Evolutionary conservation across 306 rosid species (phyloP), one percentile per base, ranked within the genome.

Genomic region (Sphenostylis stenocarpa): DNA sequence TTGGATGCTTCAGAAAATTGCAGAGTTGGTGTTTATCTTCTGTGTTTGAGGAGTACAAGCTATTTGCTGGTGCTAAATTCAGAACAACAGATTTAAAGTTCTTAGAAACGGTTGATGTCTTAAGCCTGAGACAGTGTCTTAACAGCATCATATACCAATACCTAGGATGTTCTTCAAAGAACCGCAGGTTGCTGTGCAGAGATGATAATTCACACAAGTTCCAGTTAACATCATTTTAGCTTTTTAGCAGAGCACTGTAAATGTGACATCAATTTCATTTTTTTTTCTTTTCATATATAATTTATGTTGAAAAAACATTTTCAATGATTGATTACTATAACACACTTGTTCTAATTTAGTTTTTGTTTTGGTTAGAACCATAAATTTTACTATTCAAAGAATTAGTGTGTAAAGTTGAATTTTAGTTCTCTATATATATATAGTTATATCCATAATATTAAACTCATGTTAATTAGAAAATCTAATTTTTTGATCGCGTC

Each of bases 21-120:
- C 96, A 90, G 96, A 87, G 84, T 66, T 90, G 96, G 97, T 90
- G 97, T 41, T 63, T 87, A 87, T 23, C 87, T 7, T 88, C 89
- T 24, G 93, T 84, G 86, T 78, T 81, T 47, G 96, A 88, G 83
- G 96, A 92, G 83, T 92, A 90, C 83, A 74, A 84, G 80, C 70
- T 70, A 47, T 92, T 90, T 48, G 91, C 97, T 1, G 96, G 93
- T 8, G 60, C 88, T 49, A 92, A 90, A 72, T 83, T 90, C 0
- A 86, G 96, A 79, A 23, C n/a, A 6, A 84, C 91, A 4, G 97
- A 90, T 77, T 31, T 90, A 75, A 86, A 66, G 55, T 92, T 92
- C 72, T 75, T 92, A 2, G 88, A 88, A 84, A 45, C 73, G 12
- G 89, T 90, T 70, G 85, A 92, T 36, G 48, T 69, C 4, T 21